Percentiles rank a stretch among this genome's conserved stretches.
Conservation (phyloP, 2,329 filamentous ascomycete species). For the Alternaria viburni region DNA sequence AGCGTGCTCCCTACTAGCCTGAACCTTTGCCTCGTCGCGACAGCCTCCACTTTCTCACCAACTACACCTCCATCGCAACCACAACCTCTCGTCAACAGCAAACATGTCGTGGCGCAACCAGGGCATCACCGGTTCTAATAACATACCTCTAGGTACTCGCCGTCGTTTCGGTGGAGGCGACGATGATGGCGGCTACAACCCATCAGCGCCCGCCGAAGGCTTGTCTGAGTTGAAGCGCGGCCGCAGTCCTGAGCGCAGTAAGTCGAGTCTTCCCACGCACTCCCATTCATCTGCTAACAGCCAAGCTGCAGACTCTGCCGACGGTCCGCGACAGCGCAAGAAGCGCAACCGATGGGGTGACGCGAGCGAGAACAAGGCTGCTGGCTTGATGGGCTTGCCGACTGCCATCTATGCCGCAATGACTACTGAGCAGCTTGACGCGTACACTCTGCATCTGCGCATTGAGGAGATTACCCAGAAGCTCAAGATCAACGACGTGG, state of each 20-base stretch:
- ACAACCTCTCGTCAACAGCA: conserved; percentile 19
- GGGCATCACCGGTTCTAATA: conserved; percentile 97
- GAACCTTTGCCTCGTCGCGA: conserved; percentile 13
- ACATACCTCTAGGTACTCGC: conserved; percentile 88
- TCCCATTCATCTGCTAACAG: conserved; percentile 15
- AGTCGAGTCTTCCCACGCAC: conserved; percentile 39
- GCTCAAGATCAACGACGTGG: conserved; percentile 97
- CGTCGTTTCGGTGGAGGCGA: conserved; percentile 79
- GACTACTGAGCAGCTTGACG: conserved; percentile 97
- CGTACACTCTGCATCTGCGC: conserved; percentile 92
- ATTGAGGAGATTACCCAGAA: conserved; percentile 99
- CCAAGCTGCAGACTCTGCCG: conserved; percentile 51
- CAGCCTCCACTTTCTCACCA: conserved; percentile 17
- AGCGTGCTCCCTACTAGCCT: conserved; percentile 8
- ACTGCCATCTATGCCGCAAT: conserved; percentile 97
- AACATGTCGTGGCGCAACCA: conserved; percentile 70
- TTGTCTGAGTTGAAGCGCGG: conserved; percentile 75
- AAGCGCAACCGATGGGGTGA: conserved; percentile 99
- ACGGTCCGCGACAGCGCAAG: conserved; percentile 88
- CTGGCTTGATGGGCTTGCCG: conserved; percentile 94
- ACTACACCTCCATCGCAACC: background rate
- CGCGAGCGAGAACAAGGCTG: conserved; percentile 96
- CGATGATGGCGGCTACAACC: conserved; percentile 54
- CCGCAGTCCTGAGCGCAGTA: conserved; percentile 85
- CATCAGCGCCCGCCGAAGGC: conserved; percentile 54